phyloP scores from a whole-genome alignment of 768 basidiomycete species.

The Lactarius hatsudake region DNA sequence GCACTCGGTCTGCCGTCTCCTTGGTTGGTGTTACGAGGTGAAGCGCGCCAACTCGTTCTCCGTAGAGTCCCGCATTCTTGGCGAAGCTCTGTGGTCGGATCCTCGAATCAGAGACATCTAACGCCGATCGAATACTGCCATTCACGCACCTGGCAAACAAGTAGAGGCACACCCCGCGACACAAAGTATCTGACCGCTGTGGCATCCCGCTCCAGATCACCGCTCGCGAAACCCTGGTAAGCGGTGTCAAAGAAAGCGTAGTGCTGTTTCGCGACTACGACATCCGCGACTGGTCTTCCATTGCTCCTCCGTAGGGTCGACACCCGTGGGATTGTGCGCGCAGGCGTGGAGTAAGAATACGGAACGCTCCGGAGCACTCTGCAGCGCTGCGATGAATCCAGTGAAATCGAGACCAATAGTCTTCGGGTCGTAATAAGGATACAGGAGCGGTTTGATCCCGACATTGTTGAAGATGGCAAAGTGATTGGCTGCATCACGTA shows the following conservation, averaged over 20 bases:
- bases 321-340: conserved; percentile 96
- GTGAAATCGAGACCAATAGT: conserved; percentile 84
- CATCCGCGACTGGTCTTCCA: conserved; percentile 76
- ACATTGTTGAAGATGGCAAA: conserved; percentile 88
- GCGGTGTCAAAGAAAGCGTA: conserved; percentile 95
- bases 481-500: conserved; percentile 68
- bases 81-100: conserved; percentile 75
- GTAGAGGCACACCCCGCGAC: conserved; percentile 65
- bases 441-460: conserved; percentile 80
- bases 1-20: conserved; percentile 69
- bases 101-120: neutral
- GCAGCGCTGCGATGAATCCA: conserved; percentile 59
- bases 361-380: conserved; percentile 67
- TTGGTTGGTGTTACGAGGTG: conserved; percentile 67
- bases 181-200: conserved; percentile 90
- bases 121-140: neutral
- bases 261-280: conserved; percentile 70
- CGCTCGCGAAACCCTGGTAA: conserved; percentile 96
- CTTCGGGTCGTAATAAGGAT: conserved; percentile 91
- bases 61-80: conserved; percentile 94
- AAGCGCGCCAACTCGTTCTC: conserved; percentile 92
- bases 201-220: conserved; percentile 87
- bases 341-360: conserved; percentile 92
- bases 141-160: conserved; percentile 78
- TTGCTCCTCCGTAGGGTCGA: conserved; percentile 86